Percentiles rank a stretch among this genome's conserved stretches.
Conservation (phyloP, 108 stramenopile species). For the Skeletonema menzelii region DNA sequence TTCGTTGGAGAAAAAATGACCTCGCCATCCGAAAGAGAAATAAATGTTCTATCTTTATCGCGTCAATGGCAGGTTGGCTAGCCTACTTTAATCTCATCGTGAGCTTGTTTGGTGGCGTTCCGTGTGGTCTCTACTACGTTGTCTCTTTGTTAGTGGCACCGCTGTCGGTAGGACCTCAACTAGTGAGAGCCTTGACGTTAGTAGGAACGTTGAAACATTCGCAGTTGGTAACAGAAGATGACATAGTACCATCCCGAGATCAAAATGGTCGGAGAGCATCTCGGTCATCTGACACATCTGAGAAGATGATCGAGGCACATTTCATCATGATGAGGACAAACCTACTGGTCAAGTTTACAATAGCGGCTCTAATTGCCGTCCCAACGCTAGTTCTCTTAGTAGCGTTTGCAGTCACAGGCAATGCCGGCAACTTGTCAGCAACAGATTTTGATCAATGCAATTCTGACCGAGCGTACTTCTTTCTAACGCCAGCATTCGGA, state of each 20-base stretch:
- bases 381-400: slow-evolving; percentile 11
- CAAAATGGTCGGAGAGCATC: neutral
- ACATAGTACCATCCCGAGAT: slow-evolving; percentile 20
- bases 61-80: slow-evolving; percentile 43
- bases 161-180: slow-evolving; percentile 30
- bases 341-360: slow-evolving; percentile 9
- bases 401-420: slow-evolving; percentile 1
- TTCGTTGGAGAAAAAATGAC: slow-evolving; percentile 23
- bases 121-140: slow-evolving; percentile 33
- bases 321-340: slow-evolving; percentile 7
- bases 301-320: slow-evolving; percentile 22
- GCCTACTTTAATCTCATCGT: slow-evolving; percentile 43
- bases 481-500: slow-evolving; percentile 14
- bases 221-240: slow-evolving; percentile 12
- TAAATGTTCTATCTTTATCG: slow-evolving; percentile 15
- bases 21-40: slow-evolving; percentile 24
- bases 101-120: slow-evolving; percentile 10
- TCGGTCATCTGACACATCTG: slow-evolving; percentile 32
- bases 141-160: slow-evolving; percentile 33
- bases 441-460: slow-evolving; percentile 23
- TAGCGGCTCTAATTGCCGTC: neutral
- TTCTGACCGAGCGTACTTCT: slow-evolving; percentile 1
- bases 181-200: slow-evolving; percentile 24
- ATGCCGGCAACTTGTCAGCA: slow-evolving; percentile 4
- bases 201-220: slow-evolving; percentile 11